Evolutionary conservation across 257 asterid genomes (phyloP).

Genomic region (Handroanthus guayacan): DNA sequence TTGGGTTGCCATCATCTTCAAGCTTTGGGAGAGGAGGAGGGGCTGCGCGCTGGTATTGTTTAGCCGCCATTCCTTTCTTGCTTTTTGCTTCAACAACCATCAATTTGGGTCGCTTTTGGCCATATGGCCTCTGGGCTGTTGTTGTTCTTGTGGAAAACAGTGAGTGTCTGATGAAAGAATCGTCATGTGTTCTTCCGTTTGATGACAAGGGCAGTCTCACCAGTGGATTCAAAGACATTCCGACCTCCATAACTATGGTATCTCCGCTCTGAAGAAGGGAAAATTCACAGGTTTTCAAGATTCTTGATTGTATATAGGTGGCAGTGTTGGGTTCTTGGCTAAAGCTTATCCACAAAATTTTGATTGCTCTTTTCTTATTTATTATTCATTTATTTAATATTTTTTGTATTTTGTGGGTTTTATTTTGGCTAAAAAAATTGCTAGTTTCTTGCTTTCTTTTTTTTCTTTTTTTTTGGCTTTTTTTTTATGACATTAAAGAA

Average conservation of each 20-base stretch:
- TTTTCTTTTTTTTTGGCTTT: too few relatives aligned
- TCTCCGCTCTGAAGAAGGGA: not conserved
- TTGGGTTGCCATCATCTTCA: slow-evolving; percentile 98
- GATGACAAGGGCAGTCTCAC: slow-evolving; percentile 63
- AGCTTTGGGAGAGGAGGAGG: slow-evolving; percentile 89
- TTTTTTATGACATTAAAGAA: too few relatives aligned
- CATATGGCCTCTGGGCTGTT: slow-evolving; percentile 28
- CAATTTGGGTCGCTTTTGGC: slow-evolving; percentile 21
- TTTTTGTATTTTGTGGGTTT: slow-evolving; percentile 1
- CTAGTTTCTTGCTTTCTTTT: too few relatives aligned
- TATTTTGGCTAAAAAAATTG: not conserved
- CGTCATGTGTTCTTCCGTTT: slow-evolving; percentile 48
- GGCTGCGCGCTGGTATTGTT: slow-evolving; percentile 66
- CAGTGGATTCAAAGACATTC: slow-evolving; percentile 70
- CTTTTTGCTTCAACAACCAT: slow-evolving; percentile 84
- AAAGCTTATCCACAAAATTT: slow-evolving; percentile 41
- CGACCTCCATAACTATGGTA: slow-evolving; percentile 52
- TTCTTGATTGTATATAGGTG: slow-evolving; percentile 22
- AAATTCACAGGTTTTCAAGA: not conserved
- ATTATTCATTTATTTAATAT: not conserved
- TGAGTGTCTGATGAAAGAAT: slow-evolving; percentile 58
- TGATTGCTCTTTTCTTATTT: not conserved
- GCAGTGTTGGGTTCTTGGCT: slow-evolving; percentile 27
- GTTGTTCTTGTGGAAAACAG: slow-evolving; percentile 46
- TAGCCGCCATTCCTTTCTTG: slow-evolving; percentile 86